A percentile compares a stretch with the other conserved stretches of the same genome.
These are phyloP conservation scores for Paecilomyces variotii DNA, from an alignment of 2,329 filamentous ascomycete species.

Conservation along the genomic window DNA sequence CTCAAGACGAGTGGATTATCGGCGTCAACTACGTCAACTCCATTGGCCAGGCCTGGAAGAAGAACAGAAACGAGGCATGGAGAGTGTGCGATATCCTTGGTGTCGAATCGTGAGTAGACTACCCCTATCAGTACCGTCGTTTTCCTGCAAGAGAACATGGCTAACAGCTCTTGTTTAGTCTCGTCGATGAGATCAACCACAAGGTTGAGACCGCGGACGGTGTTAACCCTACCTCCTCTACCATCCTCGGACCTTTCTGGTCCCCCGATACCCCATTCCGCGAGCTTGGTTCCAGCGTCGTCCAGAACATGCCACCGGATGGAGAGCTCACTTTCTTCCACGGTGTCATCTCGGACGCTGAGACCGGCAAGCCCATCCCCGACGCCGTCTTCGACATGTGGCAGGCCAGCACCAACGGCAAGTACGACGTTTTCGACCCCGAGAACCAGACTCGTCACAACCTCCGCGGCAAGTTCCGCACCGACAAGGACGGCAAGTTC, in stretches of 20 bases:
- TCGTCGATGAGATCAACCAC: constrained; percentile 75
- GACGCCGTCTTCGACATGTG: constrained; percentile 68
- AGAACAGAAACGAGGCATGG: constrained; percentile 66
- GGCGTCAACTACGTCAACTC: constrained; percentile 70
- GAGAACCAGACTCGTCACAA: constrained; percentile 65
- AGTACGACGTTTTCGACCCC: constrained; percentile 69
- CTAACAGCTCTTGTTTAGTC: constrained; percentile 17
- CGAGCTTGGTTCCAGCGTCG: constrained; percentile 57
- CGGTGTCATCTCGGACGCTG: constrained; percentile 57
- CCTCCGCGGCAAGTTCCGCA: constrained; percentile 66
- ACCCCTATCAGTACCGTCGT: too few relatives aligned
- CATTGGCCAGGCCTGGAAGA: constrained; percentile 60
- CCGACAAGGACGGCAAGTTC: constrained; percentile 62
- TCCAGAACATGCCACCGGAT: constrained; percentile 50
- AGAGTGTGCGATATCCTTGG: constrained; percentile 66
- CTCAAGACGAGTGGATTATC: constrained; percentile 66
- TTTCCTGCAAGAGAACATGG: neutral
- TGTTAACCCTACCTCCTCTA: constrained; percentile 62
- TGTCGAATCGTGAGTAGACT: constrained; percentile 48
- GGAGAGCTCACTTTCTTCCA: constrained; percentile 61
- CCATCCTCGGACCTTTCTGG: constrained; percentile 74
- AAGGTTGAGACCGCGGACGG: constrained; percentile 53
- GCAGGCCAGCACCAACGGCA: constrained; percentile 67
- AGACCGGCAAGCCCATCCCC: constrained; percentile 58
- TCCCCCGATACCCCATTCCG: constrained; percentile 67